Conservation (phyloP, 2,329 filamentous ascomycete species). For the Cadophora sp. region DNA sequence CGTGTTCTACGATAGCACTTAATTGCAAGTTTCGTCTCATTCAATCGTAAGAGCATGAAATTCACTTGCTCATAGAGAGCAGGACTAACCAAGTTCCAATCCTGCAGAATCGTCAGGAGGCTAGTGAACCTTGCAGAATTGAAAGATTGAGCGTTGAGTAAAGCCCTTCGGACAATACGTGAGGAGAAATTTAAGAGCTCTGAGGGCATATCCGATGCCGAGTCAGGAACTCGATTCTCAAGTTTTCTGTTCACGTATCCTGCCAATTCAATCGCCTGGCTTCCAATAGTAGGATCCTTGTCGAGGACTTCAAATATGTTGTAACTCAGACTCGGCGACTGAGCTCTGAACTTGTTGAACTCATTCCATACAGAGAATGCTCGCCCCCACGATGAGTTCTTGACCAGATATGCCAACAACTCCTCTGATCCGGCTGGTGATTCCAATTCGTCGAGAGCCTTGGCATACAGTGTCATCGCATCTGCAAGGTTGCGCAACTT, state of each 20-base stretch:
- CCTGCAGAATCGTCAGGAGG: slow-evolving; percentile 33
- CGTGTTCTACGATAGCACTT: slow-evolving; percentile 38
- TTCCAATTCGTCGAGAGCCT: slow-evolving; percentile 28
- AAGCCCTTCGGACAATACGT: slow-evolving; percentile 28
- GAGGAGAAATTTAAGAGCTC: slow-evolving; percentile 31
- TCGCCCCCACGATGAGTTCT: slow-evolving; percentile 34
- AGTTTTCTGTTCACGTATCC: slow-evolving; percentile 27
- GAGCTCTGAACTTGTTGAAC: slow-evolving; percentile 18
- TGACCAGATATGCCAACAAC: slow-evolving; percentile 36
- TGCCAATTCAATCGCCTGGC: slow-evolving; percentile 29
- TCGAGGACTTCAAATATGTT: slow-evolving; percentile 31
- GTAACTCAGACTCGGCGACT: slow-evolving; percentile 9
- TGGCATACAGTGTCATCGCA: slow-evolving; percentile 39
- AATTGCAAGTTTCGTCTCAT: slow-evolving; percentile 32
- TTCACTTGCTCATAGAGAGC: slow-evolving; percentile 32
- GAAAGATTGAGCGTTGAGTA: slow-evolving; percentile 30
- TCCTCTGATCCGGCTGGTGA: slow-evolving; percentile 35
- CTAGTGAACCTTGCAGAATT: slow-evolving; percentile 25
- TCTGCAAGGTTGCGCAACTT: slow-evolving; percentile 48
- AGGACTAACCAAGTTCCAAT: slow-evolving; percentile 32
- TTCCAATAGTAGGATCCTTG: slow-evolving; percentile 24
- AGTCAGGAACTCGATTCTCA: neutral
- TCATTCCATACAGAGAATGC: slow-evolving; percentile 37
- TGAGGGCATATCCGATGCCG: slow-evolving; percentile 3
- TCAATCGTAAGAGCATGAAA: slow-evolving; percentile 31